These are phyloP conservation scores for Cetraspora pellucida DNA, from an alignment of 192 early-diverging fungal species.

Conservation along the genomic window DNA sequence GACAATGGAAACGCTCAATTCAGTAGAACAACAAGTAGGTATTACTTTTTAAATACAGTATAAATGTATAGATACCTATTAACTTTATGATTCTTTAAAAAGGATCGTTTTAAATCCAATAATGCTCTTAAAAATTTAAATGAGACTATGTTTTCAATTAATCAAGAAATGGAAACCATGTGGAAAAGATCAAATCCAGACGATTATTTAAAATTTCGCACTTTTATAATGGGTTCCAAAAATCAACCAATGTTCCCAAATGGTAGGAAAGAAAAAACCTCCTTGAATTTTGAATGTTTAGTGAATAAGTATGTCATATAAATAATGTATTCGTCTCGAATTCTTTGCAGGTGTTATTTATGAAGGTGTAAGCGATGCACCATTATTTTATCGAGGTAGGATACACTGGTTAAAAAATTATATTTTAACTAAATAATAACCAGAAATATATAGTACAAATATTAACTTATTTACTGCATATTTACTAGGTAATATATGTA, in stretches of 20 bases:
- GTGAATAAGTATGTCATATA: background rate
- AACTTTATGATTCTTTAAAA: background rate
- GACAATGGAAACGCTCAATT: constrained; percentile 60
- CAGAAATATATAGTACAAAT: no score
- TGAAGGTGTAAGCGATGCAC: constrained; percentile 64
- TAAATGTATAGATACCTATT: background rate
- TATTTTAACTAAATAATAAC: no score
- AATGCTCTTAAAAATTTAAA: constrained; percentile 57
- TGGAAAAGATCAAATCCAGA: constrained; percentile 65
- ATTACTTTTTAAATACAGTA: background rate
- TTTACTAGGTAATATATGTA: no score
- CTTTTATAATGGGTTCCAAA: constrained; percentile 89
- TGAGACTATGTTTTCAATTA: constrained; percentile 67
- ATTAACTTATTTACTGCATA: no score
- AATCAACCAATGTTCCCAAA: constrained; percentile 90
- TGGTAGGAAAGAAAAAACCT: constrained; percentile 33
- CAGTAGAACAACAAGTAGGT: constrained; percentile 40
- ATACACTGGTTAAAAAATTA: no score
- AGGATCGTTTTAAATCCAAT: constrained; percentile 67
- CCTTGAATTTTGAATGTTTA: background rate
- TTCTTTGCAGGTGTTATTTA: constrained; percentile 66
- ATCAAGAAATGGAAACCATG: constrained; percentile 80
- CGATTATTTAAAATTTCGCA: constrained; percentile 87
- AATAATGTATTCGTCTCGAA: background rate
- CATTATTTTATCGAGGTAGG: constrained; percentile 60